Evolutionary conservation across 208 protist genomes (phyloP), one percentile per base, ranked within the genome.

Genomic region (Strigomonas oncopelti): DNA sequence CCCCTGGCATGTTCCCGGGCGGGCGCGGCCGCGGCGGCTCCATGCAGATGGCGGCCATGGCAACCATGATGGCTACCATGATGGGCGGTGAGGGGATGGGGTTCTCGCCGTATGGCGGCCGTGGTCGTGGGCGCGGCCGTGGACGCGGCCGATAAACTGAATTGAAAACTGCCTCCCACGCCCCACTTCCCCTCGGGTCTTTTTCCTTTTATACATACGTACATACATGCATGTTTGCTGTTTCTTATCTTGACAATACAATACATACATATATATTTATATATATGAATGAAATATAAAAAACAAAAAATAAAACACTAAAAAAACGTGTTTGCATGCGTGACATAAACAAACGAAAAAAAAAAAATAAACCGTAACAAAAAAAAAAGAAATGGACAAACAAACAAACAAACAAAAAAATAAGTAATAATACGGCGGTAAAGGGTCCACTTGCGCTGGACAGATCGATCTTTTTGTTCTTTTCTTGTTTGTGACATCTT

Each of bases 51-150:
- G 86, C 85, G 1, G 87, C 82, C 18, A 68, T 93, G 75, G 83
- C 82, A 9, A 81, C 71, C 3, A 90, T 93, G 85, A 84, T 95
- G 80, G 86, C 84, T 2, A 82, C 77, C 0, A 92, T 95, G 87
- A 92, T 95, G 85, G 81, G 62, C 27, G 81, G 78, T 13, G 77
- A 64, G 20, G 76, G 29, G 4, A 54, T 77, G 67, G 72, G 78
- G 29, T 95, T 92, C 73, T 85, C 69, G 58, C 90, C 90, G 11
- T 91, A 87, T 65, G 29, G 78, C 36, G 68, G 69, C 53, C 66
- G 81, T 13, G 72, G 76, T 27, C 66, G 77, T 29, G 67, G 65
- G 7, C 75, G 77, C 31, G 81, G 81, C 0, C 67, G 78, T 20
- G 75, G 81, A 0, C 64, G 77, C 7, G 81, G 78, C 7, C 74